Base-by-base conservation (phyloP, 2,329 filamentous ascomycete species). In the Pezicula rhizophila region DNA sequence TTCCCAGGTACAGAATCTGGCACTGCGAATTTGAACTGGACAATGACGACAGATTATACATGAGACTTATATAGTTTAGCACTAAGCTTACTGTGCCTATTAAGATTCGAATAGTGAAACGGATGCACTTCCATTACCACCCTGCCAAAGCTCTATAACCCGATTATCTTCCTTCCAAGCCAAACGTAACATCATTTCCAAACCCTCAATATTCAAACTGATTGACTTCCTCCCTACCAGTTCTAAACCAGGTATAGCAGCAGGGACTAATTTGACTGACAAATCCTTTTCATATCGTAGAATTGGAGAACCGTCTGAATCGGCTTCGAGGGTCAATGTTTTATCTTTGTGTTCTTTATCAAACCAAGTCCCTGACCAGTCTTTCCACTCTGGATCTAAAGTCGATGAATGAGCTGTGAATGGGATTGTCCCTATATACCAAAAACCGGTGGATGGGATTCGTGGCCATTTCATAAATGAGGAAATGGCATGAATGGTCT, bases 401-500 rank as follows among this genome's bases (percentile, higher is more conserved):
- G 35, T 8, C 4, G 35, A 15, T 23, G 35, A 11, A 31, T 15
- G 35, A 10, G 35, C 35, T 10, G 35, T 14, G 18, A 38, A 38
- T 8, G 35, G 35, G 35, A 38, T 20, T 20, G 35, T 38, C 14
- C 8, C 35, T 14, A 14, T 8, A 5, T 37, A 38, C 25, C 31
- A 28, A 38, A n/a, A 31, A 4, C 5, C 23, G 17, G 3, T 8
- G 35, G 35, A 20, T 7, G 18, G n/a, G 8, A 18, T 23, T n/a
- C 20, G 12, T 8, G 37, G 5, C 37, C 45, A 41, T 33, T 33
- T 34, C n/a, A 31, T 47, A 8, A 42, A 23, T 14, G 25, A 46
- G 10, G 45, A 11, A 18, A 47, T 42, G 14, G 45, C 45, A 18
- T 47, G 23, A 26, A 47, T 15, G 15, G 42, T 15, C 38, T 47